Base-by-base conservation (phyloP, 2,329 filamentous ascomycete genomes). In the Clarireedia sp. region DNA sequence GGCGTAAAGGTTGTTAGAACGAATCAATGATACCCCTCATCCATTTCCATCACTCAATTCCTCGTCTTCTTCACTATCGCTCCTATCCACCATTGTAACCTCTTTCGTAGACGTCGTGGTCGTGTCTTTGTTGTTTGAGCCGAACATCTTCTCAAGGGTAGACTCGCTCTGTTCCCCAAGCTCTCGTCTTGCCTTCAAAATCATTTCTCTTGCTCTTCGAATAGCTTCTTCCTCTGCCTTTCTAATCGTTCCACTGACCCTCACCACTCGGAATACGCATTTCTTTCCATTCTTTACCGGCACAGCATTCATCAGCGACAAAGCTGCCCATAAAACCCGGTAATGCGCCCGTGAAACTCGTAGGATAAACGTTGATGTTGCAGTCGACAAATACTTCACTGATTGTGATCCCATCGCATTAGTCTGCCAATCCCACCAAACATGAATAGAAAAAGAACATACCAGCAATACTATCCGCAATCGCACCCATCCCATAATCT, bases 291-390 rank as follows among this genome's bases (percentile, higher is more conserved):
- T 77, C 56, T 72, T 78, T 2, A 79, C 71, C 7, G 82, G 74
- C 0, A 96, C 74, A 16, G 73, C 78, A 21, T 84, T 84, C 75
- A 94, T 86, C 63, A 90, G 88, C 0, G 89, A 89, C 52, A 99
- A 74, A 0, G 90, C 89, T 0, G 90, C 85, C 94, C 94, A 99
- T 4, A 96, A 85, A 59, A 96, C 80, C 47, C 89, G 81, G 69
- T 91, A 95, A 62, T 95, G 85, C 16, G 85, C 83, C 56, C 94
- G 84, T 3, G 89, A 83, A 61, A 91, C 89, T 60, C 88, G 83
- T 40, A 99, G 77, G 58, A 99, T 99, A 54, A 92, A 90, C 1
- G 92, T 99, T 5, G 89, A 95, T 0, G 94, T 99, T n/a, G 90
- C 87, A 3, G 84, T 78, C 1, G 90, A 96, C 51, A 95, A 78